Percentiles rank a stretch among this genome's conserved stretches.
These are phyloP conservation scores for Hyphopichia pseudoburtonii DNA, from an alignment of 1,139 yeast genomes.

Conservation along the genomic window DNA sequence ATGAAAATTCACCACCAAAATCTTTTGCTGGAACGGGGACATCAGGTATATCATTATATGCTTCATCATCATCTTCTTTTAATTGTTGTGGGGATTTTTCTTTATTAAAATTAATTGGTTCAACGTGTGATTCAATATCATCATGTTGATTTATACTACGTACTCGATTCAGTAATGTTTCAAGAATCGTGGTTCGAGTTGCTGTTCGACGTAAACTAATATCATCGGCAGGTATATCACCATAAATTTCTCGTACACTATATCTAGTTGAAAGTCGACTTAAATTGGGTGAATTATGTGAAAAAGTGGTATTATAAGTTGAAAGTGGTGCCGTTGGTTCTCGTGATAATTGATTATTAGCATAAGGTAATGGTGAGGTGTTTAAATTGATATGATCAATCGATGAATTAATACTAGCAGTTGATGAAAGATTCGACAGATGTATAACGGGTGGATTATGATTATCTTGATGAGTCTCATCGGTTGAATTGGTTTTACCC, in stretches of 20 bases:
- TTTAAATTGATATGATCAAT: too few species aligned
- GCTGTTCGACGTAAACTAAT: constrained; percentile 32
- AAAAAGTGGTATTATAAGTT: too few species aligned
- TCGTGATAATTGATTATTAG: too few species aligned
- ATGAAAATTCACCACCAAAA: constrained; percentile 50
- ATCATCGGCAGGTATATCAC: constrained; percentile 22
- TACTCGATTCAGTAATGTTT: constrained; percentile 20
- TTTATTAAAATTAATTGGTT: neutral
- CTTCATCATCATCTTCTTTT: constrained; percentile 1
- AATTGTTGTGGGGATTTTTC: too few species aligned
- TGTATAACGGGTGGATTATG: too few species aligned
- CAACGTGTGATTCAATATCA: constrained; percentile 9
- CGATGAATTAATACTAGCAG: too few species aligned
- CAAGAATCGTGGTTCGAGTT: constrained; percentile 36
- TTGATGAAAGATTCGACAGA: too few species aligned
- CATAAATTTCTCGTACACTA: constrained; percentile 30
- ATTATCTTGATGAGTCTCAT: too few species aligned
- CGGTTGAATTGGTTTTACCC: too few species aligned
- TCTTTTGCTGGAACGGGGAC: constrained; percentile 41
- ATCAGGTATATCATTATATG: constrained; percentile 28
- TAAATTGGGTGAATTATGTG: too few species aligned
- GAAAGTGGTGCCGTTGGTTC: too few species aligned
- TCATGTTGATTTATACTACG: constrained; percentile 12
- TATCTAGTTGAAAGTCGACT: constrained; percentile 13
- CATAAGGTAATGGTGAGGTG: too few species aligned